Base-by-base conservation (phyloP, 768 basidiomycete genomes). In the Mycena rosella region DNA sequence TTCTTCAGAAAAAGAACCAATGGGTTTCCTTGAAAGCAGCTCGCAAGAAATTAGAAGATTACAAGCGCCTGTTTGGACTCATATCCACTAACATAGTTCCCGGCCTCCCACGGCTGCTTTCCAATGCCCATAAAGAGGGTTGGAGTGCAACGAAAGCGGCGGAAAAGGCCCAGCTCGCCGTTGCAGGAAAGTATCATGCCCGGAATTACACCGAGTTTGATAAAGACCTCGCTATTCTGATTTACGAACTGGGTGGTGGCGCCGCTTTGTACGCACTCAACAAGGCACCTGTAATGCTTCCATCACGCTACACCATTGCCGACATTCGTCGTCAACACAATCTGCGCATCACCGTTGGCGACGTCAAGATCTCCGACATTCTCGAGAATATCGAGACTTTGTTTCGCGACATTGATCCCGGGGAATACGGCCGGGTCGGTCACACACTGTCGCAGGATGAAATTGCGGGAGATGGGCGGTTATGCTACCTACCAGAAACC, bases 171-270 rank as follows among this genome's bases (percentile, higher is more conserved):
- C 3, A 3, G 18, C 13, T 22, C 0, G 73, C 73, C 2, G 3
- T 75, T 2, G 29, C 52, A 1, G 75, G 75, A 1, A 26, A 36
- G 36, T 79, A 79, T 48, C 66, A 65, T 32, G 60, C 76, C 1
- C 22, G 56, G 7, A 76, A 73, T 44, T 79, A 68, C 55, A 70
- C 60, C 17, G 64, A 73, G 2, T 29, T 72, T 13, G 74, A 80
- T 45, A 44, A 38, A n/a, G 74, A 78, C 32, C 70, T 79, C 9
- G 71, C 78, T 11, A 72, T 72, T 2, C 65, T 71, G 0, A 65
- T 76, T 0, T 78, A 77, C 51, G 74, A 77, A 42, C 66, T 78
- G 14, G 78, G 79, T 29, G 78, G 78, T 29, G 75, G 70, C 3
- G 72, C 73, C 14, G 74, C 75, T 2, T 60, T 79, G 1, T 60